Percentiles rank a stretch among this genome's conserved stretches.
Evolutionary conservation across 1,139 yeast species (phyloP).

Genomic region (Saccharomyces hybrid): DNA sequence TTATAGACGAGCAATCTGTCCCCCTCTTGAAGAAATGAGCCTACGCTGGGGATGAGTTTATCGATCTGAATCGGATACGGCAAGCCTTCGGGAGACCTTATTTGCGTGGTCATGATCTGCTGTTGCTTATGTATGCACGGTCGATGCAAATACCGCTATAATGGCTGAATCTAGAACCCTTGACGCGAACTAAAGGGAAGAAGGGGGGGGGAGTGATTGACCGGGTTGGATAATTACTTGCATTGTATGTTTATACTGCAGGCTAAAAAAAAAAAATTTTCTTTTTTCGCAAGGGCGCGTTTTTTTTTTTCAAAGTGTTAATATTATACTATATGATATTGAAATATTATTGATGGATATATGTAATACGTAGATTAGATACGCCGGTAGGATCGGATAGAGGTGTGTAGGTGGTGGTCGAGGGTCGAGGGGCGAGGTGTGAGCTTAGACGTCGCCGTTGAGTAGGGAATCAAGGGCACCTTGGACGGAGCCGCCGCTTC

Average conservation of each 20-base stretch:
- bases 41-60: slow-evolving; percentile 23
- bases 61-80: slow-evolving; percentile 32
- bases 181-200: neutral
- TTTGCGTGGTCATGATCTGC: slow-evolving; percentile 25
- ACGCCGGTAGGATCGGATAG: neutral
- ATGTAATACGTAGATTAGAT: slow-evolving; percentile 1
- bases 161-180: neutral
- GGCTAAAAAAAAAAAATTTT: neutral
- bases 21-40: slow-evolving; percentile 26
- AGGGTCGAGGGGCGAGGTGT: neutral
- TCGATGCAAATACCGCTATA: neutral
- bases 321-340: neutral
- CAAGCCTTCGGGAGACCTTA: slow-evolving; percentile 27
- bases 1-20: slow-evolving; percentile 29
- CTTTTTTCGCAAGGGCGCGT: neutral
- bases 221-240: neutral
- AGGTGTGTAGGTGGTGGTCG: neutral
- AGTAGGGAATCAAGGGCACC: slow-evolving; percentile 90
- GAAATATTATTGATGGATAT: neutral
- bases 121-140: neutral
- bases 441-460: slow-evolving; percentile 37
- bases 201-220: neutral
- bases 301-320: neutral
- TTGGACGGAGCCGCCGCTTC: slow-evolving; percentile 95
- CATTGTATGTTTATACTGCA: neutral